Conservation (phyloP, 2,329 filamentous ascomycete species). For the Mariannaea elegans region DNA sequence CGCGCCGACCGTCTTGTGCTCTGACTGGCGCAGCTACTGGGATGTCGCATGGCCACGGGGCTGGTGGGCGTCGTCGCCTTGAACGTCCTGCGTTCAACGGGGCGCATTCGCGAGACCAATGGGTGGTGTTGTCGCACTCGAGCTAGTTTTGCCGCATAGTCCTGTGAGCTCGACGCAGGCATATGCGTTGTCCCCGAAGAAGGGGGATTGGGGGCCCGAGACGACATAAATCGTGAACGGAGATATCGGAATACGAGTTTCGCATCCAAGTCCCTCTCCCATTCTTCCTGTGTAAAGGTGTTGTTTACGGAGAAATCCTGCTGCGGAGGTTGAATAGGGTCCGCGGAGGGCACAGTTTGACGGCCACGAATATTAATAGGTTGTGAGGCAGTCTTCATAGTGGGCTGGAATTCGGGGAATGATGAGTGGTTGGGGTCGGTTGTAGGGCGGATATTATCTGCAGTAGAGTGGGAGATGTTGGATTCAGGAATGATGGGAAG, state of each 20-base stretch:
- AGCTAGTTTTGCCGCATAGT: conserved; percentile 79
- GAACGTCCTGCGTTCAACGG: conserved; percentile 63
- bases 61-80: conserved; percentile 62
- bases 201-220: conserved; percentile 53
- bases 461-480: conserved; percentile 43
- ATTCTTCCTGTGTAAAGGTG: conserved; percentile 77
- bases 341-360: conserved; percentile 31
- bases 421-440: conserved; percentile 33
- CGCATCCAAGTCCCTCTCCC: conserved; percentile 92
- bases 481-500: conserved; percentile 71
- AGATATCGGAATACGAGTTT: conserved; percentile 92
- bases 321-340: conserved; percentile 29
- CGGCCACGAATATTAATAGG: conserved; percentile 49
- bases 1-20: conserved; percentile 79
- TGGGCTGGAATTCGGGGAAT: conserved; percentile 57
- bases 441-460: conserved; percentile 35
- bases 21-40: conserved; percentile 84
- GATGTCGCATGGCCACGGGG: conserved; percentile 57
- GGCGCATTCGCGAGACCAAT: conserved; percentile 70
- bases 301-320: conserved; percentile 40
- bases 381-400: conserved; percentile 49
- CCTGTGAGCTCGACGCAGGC: conserved; percentile 64
- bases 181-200: conserved; percentile 57
- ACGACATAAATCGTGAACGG: conserved; percentile 74
- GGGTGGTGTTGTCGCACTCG: conserved; percentile 91